These are phyloP conservation scores for Aspergillus fijiensis DNA, from an alignment of 2,329 filamentous ascomycete genomes.

Conservation along the genomic window DNA sequence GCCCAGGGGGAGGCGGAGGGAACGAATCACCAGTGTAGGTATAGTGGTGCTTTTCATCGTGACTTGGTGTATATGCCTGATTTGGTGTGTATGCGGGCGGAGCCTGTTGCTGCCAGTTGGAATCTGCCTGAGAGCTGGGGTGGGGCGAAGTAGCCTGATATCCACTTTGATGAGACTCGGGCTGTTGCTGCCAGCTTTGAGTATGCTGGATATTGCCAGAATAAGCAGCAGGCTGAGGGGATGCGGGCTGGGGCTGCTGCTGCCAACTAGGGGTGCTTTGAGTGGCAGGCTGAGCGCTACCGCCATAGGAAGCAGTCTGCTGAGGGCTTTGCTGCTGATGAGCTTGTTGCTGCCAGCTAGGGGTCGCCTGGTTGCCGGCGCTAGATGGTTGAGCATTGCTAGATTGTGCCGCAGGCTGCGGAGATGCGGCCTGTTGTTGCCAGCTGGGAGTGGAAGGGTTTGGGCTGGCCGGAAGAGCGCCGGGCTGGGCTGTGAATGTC, in stretches of 20 bases:
- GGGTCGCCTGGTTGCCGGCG: slow-evolving; percentile 1
- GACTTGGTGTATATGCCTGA: slow-evolving; percentile 7
- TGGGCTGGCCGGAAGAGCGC: neutral
- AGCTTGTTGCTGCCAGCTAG: slow-evolving; percentile 10
- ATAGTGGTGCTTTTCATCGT: slow-evolving; percentile 22
- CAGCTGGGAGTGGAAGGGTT: slow-evolving; percentile 8
- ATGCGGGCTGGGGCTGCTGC: slow-evolving; percentile 2
- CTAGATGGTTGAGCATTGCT: slow-evolving; percentile 3
- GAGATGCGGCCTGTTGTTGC: slow-evolving; percentile 13
- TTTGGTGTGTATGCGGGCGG: neutral
- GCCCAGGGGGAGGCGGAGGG: slow-evolving; percentile 42
- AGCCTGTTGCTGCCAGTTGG: slow-evolving; percentile 9
- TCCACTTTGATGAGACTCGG: slow-evolving; percentile 5
- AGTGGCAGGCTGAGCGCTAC: neutral
- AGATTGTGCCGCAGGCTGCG: slow-evolving; percentile 8
- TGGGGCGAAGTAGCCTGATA: slow-evolving; percentile 7
- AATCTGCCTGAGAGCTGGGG: slow-evolving; percentile 2
- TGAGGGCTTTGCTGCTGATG: slow-evolving; percentile 1
- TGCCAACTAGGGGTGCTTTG: slow-evolving; percentile 8
- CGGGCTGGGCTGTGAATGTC: neutral
- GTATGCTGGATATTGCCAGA: neutral
- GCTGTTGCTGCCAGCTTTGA: slow-evolving; percentile 8
- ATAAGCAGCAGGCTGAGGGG: neutral
- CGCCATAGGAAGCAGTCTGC: slow-evolving; percentile 6
- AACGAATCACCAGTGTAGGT: slow-evolving; percentile 36